Base-by-base conservation (phyloP, 2,329 filamentous ascomycete genomes). In the Fusarium miscanthi region DNA sequence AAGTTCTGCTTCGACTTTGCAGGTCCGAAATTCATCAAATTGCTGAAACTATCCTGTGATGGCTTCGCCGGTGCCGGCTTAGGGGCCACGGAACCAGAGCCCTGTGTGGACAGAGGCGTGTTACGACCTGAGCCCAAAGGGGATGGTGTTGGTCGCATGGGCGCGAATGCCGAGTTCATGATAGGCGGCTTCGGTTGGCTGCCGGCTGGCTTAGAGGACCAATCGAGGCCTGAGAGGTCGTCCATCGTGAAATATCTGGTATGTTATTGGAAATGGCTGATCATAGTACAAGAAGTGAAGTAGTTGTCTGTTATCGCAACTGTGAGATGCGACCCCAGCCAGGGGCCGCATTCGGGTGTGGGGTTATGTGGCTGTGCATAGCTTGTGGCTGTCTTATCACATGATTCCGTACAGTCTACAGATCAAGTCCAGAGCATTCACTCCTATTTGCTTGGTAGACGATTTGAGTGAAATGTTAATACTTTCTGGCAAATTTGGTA, bases 11-110 rank as follows among this genome's bases (percentile, higher is more conserved):
- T 88, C 59, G 83, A 82, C 80, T 91, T 91, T 56, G 87, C 83
- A 10, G 80, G 74, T 21, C 80, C 81, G 76, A 92, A 90, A 74
- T 87, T 90, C 69, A 94, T 86, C 57, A 96, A 85, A 76, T 91
- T 92, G 77, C 93, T 93, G 82, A 96, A 96, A 84, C 92, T 94
- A 79, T 96, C 93, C 51, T 87, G 83, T 10, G 88, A 81, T 40
- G 90, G 77, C 74, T 88, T 92, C 8, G 82, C 65, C 5, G 84
- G 73, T 17, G 85, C 82, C 7, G 78, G 81, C 71, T 84, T 90
- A 80, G 80, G 81, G 65, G 73, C 82, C 58, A 82, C 78, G 40
- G 66, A 72, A 8, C 85, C 85, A 21, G 86, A 86, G 10, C 78
- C 82, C 58, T 88, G 86, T 13, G 83, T 75, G 9, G 88, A 87